Evolutionary conservation across 768 basidiomycete species (phyloP), one percentile per base, ranked within the genome.

Genomic region (Tulasnella calospora): DNA sequence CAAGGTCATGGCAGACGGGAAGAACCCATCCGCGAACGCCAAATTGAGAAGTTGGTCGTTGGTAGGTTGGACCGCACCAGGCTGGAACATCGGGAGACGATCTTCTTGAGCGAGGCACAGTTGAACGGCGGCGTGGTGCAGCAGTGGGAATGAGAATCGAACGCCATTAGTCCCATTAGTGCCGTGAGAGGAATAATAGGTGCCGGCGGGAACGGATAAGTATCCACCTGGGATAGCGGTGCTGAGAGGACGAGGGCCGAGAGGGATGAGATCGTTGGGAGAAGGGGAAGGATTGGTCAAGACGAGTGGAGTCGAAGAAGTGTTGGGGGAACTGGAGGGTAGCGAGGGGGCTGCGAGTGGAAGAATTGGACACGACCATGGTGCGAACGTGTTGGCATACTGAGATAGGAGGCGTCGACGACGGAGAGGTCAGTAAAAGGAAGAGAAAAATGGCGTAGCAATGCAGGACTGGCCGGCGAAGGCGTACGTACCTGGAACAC

Each of bases 121-220:
- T 33, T 76, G 72, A 21, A 75, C 51, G 17, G 79, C 79, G 33
- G 79, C 79, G 38, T 80, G 79, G 38, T 47, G 46, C 19, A 75
- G 38, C 23, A 79, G 55, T 30, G 79, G 79, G 33, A 51, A 47
- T 8, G 79, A 73, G 38, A 80, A 38, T 10, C 0, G 70, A 12
- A 80, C 30, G 30, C 38, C 79, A 47, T 51, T 33, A 76, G 6
- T 23, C 36, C 40, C 21, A 67, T 69, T 41, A 61, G 75, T 57
- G 75, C 61, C 61, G 61, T 67, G 61, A 44, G 44, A 75, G 74
- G 36, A 38, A 67, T 27, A 67, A 67, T 41, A 13, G 55, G 13
- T 47, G 51, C 38, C 35, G 35, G 41, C 44, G 51, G 55, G 74
- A 33, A 41, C n/a, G 27, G 55, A 36, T 38, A 75, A 41, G 27